These are phyloP conservation scores for Cordyceps tenuipes DNA, from an alignment of 2,329 filamentous ascomycete species.

Conservation along the genomic window DNA sequence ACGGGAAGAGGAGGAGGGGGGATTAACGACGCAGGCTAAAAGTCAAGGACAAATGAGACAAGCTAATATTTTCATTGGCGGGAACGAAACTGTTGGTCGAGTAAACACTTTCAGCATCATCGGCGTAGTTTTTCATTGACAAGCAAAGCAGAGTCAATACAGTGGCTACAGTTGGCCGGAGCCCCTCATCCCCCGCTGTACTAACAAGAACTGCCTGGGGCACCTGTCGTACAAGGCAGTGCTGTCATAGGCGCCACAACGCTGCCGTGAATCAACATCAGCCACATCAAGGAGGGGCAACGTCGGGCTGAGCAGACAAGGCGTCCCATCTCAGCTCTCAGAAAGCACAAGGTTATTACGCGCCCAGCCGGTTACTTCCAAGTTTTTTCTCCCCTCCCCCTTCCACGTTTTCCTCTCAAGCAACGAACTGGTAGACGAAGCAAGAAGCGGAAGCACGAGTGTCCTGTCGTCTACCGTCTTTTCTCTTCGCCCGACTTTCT, in stretches of 20 bases:
- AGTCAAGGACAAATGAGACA: background rate
- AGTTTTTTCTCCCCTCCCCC: background rate
- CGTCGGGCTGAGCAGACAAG: background rate
- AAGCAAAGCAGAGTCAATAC: background rate
- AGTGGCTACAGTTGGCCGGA: background rate
- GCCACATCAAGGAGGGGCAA: conserved; percentile 5
- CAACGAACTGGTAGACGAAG: background rate
- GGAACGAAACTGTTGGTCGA: background rate
- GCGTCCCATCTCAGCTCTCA: background rate
- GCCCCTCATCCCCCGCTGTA: background rate
- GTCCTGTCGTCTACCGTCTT: background rate
- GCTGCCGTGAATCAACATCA: background rate
- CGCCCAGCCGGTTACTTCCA: background rate
- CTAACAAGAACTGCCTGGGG: background rate
- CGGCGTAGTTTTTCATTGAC: background rate
- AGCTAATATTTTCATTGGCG: background rate
- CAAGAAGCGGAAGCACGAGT: background rate
- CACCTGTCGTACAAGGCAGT: background rate
- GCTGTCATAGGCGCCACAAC: background rate
- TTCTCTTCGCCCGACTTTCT: background rate
- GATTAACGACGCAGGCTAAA: background rate
- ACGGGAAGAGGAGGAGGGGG: background rate
- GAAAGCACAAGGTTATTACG: background rate
- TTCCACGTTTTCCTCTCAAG: background rate
- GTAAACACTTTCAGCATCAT: background rate